Evolutionary conservation across 805 yeast genomes (phyloP), one percentile per base, ranked within the genome.

Genomic region (Saturnispora hagleri): DNA sequence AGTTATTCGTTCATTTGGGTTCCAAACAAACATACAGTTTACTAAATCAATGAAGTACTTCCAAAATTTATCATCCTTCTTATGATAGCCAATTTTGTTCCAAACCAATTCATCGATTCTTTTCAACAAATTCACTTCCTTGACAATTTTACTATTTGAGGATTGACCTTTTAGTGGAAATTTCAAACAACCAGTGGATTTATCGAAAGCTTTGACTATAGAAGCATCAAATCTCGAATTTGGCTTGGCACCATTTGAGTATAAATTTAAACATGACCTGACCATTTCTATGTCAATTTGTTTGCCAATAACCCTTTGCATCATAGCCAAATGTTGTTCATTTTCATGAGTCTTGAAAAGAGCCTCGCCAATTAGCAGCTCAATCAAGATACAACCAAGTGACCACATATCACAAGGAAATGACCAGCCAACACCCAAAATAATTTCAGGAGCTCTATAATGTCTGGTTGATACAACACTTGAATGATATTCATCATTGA

Each of bases 361-460:
- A 0, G 97, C 96, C 62, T 89, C 96, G 27, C 99, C 99, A 18
- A 95, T 88, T 38, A 87, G 82, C 47, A 93, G 69, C 69, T 93
- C 99, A 9, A 89, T 90, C 35, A 93, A 69, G 15, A 93, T 88
- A 66, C 98, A 91, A 1, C 97, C 99, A 43, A 93, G 75, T 1
- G 96, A 87, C 99, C 99, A 93, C 71, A 91, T 73, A 66, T 93
- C 99, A 66, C 98, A 91, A 1, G 97, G 95, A 60, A 78, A 89
- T 7, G 96, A 86, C 98, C 99, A 93, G 18, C 97, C 97, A n/a
- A 80, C 75, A 1, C 97, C 97, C 31, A 93, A 69, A 1, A 91
- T 89, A 56, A 93, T 89, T 65, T 93, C 99, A 0, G 99, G 99
- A 0, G 99, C 99, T 50, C 99, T 73, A 67, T 93, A 93, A 67